Base-by-base conservation (phyloP, 2,329 filamentous ascomycete genomes). In the Metarhizium rileyi region DNA sequence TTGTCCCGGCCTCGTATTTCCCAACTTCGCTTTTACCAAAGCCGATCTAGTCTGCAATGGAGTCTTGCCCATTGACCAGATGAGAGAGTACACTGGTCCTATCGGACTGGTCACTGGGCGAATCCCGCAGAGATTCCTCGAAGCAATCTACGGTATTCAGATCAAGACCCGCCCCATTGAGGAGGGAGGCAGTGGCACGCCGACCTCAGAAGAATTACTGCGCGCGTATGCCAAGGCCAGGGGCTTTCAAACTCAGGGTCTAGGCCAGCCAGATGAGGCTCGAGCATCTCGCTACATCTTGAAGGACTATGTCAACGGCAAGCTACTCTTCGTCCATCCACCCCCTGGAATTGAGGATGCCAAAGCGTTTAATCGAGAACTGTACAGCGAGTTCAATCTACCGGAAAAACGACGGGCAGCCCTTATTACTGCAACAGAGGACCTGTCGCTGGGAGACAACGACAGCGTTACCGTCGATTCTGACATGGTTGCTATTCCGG, bases 261-360 rank as follows among this genome's bases (percentile, higher is more conserved):
- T 87, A 30, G 91, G 93, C 8, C 87, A 93, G 62, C 91, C 93
- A 0, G 93, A 98, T 61, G 90, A 95, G 71, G 94, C 90, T 1
- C 80, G 93, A 59, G 93, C 93, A 6, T 90, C 91, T 4, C 80
- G 93, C 48, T 86, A 88, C 58, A 77, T 98, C 16, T 78, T 98
- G 25, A 98, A 98, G 66, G 93, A 98, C 70, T 98, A 97, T 62
- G 93, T 98, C 58, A 95, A 86, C 64, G 93, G 93, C 54, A 97
- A 96, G 70, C 78, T 98, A 0, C 78, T 97, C 5, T 97, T 86
- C 71, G 93, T 90, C 57, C 84, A 91, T 60, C 90, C 93, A 4
- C 93, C 93, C 0, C 90, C 90, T 0, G 71, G 71, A 4, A 77
- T 83, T 27, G 80, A 86, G 36, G 86, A 96, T 57, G 73, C 81